Base-by-base conservation (phyloP, 1,139 yeast species). In the Hyphopichia khmerensis region DNA sequence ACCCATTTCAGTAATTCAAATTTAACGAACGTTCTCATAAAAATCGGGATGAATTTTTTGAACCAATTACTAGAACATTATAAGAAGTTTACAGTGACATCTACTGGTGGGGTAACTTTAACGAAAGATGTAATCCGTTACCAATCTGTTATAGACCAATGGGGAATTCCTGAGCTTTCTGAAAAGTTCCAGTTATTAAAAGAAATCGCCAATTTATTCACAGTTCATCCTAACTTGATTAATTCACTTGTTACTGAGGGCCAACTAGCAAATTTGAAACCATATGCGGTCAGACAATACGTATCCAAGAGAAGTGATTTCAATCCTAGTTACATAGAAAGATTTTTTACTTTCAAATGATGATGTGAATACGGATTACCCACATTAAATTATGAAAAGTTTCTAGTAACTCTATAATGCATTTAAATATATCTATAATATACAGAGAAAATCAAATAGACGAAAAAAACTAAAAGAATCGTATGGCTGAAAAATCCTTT, bases 221-320 rank as follows among this genome's bases (percentile, higher is more conserved):
- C 96, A 0, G 96, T 88, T 13, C 90, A 84, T 57, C 68, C 75
- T 9, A 68, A 69, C 41, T 78, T 88, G 53, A 71, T 91, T 46
- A 83, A 82, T 49, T 87, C 96, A 1, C 75, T 91, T 56, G 81
- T 91, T 2, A 80, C 86, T 36, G 96, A 90, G 53, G 96, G 96
- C 2, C 87, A 83, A 53, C 69, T 91, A 49, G 82, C 84, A 1
- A 77, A 72, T 43, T 73, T 91, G 58, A 85, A 84, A 57, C 84
- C 87, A 4, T 77, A 74, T 43, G 71, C 84, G 13, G 69, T 90
- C 24, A 75, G 87, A 43, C 87, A 80, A 49, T 87, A 86, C 52
- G 79, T 89, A 35, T 68, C 83, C 10, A 85, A 82, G 55, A 72
- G 96, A 52, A 73, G 84, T 0, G 96, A 87, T 56, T 85, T 81